Evolutionary conservation across 169 alveolate genomes (phyloP).

Genomic region (Eimeria sp.): DNA sequence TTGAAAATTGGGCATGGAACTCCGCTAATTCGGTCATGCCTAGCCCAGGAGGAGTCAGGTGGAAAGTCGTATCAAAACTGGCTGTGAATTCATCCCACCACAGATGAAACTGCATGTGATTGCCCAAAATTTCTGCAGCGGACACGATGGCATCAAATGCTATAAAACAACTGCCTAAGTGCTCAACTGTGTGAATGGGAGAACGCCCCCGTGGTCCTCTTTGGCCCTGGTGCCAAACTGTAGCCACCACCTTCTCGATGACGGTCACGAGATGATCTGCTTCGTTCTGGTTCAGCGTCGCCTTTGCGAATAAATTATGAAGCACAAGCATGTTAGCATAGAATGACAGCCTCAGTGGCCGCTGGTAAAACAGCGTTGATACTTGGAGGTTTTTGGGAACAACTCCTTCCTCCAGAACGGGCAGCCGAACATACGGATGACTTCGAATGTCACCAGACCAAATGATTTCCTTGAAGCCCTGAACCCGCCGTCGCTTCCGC

Average conservation of each 20-base stretch:
- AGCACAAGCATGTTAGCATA: not conserved
- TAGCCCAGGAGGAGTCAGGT: not conserved
- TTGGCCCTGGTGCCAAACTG: no score
- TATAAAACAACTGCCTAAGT: not conserved
- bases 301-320: not conserved
- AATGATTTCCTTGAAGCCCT: not conserved
- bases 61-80: not conserved
- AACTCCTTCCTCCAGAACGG: not conserved
- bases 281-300: not conserved
- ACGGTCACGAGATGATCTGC: not conserved
- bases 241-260: not conserved
- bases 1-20: not conserved
- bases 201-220: not conserved
- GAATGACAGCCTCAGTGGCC: not conserved
- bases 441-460: not conserved
- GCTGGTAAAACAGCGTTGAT: not conserved
- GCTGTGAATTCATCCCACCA: slow-evolving; percentile 21
- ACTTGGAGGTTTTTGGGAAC: not conserved
- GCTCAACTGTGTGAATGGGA: not conserved
- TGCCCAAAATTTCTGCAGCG: not conserved
- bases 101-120: not conserved
- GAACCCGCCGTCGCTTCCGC: not conserved
- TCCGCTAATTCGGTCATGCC: not conserved
- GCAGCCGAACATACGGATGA: slow-evolving; percentile 8
- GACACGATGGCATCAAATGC: not conserved